These are phyloP conservation scores for Neurospora pannonica DNA, from an alignment of 495 filamentous ascomycete species.

Conservation along the genomic window DNA sequence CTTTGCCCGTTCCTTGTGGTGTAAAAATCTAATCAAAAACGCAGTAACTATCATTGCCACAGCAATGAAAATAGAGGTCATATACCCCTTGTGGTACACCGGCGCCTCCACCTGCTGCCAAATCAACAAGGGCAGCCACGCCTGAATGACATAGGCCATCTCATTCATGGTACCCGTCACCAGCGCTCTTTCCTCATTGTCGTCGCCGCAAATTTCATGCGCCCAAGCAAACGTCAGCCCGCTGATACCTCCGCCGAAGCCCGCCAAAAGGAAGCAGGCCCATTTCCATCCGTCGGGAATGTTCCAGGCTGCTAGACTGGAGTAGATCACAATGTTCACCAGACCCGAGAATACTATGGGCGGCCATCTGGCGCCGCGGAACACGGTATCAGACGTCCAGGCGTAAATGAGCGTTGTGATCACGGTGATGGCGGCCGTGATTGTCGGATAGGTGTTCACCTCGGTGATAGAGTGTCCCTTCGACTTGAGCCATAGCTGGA, in stretches of 20 bases:
- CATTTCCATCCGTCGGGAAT: slow-evolving; percentile 35
- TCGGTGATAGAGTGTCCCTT: slow-evolving; percentile 25
- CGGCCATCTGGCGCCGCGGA: slow-evolving; percentile 47
- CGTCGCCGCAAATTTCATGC: slow-evolving; percentile 42
- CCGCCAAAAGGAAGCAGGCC: slow-evolving; percentile 40
- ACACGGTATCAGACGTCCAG: slow-evolving; percentile 40
- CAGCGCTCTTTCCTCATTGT: slow-evolving; percentile 47
- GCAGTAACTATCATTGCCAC: slow-evolving; percentile 25
- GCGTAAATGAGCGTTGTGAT: slow-evolving; percentile 33
- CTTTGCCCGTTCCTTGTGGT: slow-evolving; percentile 28
- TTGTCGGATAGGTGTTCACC: slow-evolving; percentile 38
- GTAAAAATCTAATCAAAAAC: slow-evolving; percentile 29
- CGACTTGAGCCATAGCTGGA: slow-evolving; percentile 27
- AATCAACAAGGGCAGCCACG: slow-evolving; percentile 37
- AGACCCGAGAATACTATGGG: slow-evolving; percentile 32
- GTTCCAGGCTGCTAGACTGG: slow-evolving; percentile 32
- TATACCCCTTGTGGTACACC: slow-evolving; percentile 34
- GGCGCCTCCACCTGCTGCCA: slow-evolving; percentile 42
- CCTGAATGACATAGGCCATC: slow-evolving; percentile 33
- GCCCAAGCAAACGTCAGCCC: slow-evolving; percentile 40
- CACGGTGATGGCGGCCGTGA: slow-evolving; percentile 33
- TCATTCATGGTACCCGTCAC: slow-evolving; percentile 36
- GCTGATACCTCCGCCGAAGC: slow-evolving; percentile 25
- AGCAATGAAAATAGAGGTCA: slow-evolving; percentile 31
- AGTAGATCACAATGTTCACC: slow-evolving; percentile 31